These are phyloP conservation scores for Fagopyrum esculentum DNA, from an alignment of 148 eudicot species.

Conservation along the genomic window DNA sequence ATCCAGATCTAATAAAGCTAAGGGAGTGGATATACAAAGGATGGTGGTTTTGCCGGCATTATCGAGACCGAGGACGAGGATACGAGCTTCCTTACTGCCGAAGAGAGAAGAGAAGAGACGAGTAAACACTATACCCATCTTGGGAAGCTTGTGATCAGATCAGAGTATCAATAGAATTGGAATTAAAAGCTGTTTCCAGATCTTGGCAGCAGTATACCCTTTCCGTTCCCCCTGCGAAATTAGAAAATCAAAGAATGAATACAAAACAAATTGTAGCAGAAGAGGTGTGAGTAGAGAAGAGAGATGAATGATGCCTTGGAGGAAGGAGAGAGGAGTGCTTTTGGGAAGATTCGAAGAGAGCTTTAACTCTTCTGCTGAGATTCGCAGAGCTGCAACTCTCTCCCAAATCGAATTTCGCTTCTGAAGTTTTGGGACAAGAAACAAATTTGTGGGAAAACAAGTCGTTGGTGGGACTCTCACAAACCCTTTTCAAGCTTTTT, in stretches of 20 bases:
- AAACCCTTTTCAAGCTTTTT: background rate
- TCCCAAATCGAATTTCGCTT: background rate
- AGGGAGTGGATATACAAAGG: slow-evolving; percentile 44
- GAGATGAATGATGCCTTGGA: background rate
- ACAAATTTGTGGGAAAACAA: background rate
- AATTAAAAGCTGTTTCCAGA: background rate
- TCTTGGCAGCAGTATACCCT: background rate
- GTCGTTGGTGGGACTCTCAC: background rate
- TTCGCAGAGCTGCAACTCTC: background rate
- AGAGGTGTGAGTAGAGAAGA: background rate
- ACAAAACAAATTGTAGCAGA: background rate
- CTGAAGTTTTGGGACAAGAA: background rate
- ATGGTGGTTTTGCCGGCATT: slow-evolving; percentile 99
- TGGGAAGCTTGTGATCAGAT: background rate
- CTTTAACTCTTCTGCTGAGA: no score
- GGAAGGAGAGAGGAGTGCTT: background rate
- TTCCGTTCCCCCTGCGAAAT: background rate
- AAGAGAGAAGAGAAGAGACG: slow-evolving; percentile 78
- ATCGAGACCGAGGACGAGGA: slow-evolving; percentile 90
- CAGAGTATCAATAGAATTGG: background rate
- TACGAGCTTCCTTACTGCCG: slow-evolving; percentile 93
- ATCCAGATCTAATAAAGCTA: slow-evolving; percentile 1
- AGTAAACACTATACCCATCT: slow-evolving; percentile 76
- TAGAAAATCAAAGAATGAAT: background rate
- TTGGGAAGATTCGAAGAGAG: background rate